Percentiles rank a stretch among this genome's conserved stretches.
Conservation (phyloP, 2,329 filamentous ascomycete species). For the Talaromyces sp. region DNA sequence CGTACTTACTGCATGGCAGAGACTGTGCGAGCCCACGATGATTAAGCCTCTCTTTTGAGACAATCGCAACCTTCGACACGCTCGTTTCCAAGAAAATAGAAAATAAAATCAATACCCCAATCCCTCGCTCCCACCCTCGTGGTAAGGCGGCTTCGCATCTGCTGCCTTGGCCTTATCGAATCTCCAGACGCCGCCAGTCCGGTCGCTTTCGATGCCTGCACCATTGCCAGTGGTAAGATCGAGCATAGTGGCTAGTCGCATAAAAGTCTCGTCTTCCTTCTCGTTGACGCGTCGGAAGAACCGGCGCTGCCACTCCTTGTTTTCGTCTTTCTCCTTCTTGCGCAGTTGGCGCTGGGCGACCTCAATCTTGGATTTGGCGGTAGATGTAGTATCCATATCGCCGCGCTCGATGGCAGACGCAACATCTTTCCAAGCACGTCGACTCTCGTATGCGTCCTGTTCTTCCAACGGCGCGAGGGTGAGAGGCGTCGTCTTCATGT, state of each 20-base stretch:
- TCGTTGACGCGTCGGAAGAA: conserved; percentile 62
- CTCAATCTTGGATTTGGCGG: conserved; percentile 85
- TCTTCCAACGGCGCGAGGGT: conserved; percentile 66
- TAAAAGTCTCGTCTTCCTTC: conserved; percentile 35
- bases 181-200: conserved; percentile 67
- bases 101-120: conserved; percentile 27
- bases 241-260: conserved; percentile 39
- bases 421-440: conserved; percentile 83
- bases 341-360: conserved; percentile 77
- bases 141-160: conserved; percentile 40
- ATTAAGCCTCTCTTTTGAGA: not conserved
- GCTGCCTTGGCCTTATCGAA: conserved; percentile 56
- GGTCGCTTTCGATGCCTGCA: conserved; percentile 52
- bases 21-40: not conserved
- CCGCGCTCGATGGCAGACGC: conserved; percentile 73
- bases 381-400: conserved; percentile 75
- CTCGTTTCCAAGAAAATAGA: not conserved
- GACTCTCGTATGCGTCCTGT: conserved; percentile 82
- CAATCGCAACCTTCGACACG: not conserved
- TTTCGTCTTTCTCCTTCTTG: conserved; percentile 69
- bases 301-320: conserved; percentile 71
- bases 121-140: conserved; percentile 35
- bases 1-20: not conserved
- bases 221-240: conserved; percentile 38
- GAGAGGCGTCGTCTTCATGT: conserved; percentile 60